Evolutionary conservation across 1,284 basidiomycete genomes (phyloP).

Genomic region (Violaceomyces palustris): DNA sequence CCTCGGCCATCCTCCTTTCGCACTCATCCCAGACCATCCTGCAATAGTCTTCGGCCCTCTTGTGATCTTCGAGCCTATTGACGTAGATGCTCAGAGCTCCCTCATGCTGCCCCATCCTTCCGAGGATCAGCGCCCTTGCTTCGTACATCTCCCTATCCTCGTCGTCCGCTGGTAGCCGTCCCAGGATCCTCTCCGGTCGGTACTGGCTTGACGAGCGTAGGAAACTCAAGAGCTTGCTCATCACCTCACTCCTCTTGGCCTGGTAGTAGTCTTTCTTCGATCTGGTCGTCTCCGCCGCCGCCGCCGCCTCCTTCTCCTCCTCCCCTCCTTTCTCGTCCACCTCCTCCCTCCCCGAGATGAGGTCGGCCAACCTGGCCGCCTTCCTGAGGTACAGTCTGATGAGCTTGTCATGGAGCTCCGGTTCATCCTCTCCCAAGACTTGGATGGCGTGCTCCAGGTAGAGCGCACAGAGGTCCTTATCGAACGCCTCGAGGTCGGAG

Average conservation of each 20-base stretch:
- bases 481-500: conserved; percentile 64
- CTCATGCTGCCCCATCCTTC: conserved; percentile 82
- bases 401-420: conserved; percentile 77
- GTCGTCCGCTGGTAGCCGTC: conserved; percentile 70
- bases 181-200: conserved; percentile 73
- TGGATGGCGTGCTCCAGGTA: conserved; percentile 85
- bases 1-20: neutral
- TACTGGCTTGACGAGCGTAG: conserved; percentile 70
- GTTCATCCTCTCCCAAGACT: conserved; percentile 65
- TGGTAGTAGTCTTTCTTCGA: neutral
- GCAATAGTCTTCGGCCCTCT: conserved; percentile 70
- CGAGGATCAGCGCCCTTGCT: conserved; percentile 82
- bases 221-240: conserved; percentile 70
- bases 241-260: conserved; percentile 55
- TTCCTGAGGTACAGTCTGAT: conserved; percentile 71
- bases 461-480: conserved; percentile 61
- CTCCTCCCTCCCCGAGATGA: conserved; percentile 48
- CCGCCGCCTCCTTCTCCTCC: too few relatives aligned
- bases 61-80: conserved; percentile 72
- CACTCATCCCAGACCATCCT: conserved; percentile 17
- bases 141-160: conserved; percentile 61
- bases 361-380: conserved; percentile 62
- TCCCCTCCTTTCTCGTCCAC: neutral
- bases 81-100: conserved; percentile 89
- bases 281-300: too few relatives aligned